phyloP scores from a whole-genome alignment of 768 basidiomycete species.

The Imleria badia region DNA sequence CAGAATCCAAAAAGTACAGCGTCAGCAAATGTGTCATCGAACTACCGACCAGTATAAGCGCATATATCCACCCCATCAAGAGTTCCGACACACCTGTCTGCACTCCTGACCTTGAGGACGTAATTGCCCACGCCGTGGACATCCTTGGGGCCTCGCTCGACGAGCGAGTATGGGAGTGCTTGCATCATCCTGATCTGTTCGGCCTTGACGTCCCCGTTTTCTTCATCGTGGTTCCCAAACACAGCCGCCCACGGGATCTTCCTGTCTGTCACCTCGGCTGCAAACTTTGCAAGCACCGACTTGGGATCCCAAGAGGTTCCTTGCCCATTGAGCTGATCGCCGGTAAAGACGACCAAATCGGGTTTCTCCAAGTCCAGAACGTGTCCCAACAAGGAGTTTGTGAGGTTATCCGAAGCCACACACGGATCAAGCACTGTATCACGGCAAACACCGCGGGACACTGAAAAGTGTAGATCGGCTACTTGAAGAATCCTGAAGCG shows the following conservation, averaged over 20 bases:
- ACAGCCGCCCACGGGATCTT: constrained; percentile 88
- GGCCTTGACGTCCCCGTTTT: constrained; percentile 59
- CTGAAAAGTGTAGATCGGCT: constrained; percentile 92
- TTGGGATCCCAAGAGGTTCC: constrained; percentile 86
- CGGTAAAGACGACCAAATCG: constrained; percentile 87
- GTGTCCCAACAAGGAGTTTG: constrained; percentile 65
- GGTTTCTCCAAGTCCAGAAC: constrained; percentile 82
- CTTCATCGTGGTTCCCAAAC: constrained; percentile 94
- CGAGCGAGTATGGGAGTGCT: constrained; percentile 81
- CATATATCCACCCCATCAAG: not conserved
- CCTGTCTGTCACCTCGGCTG: constrained; percentile 68
- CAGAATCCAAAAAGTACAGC: constrained; percentile 90
- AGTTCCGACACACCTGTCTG: constrained; percentile 67
- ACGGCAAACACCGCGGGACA: constrained; percentile 72
- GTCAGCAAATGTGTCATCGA: constrained; percentile 89
- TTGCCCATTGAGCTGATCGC: constrained; percentile 94
- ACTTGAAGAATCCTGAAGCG: constrained; percentile 89
- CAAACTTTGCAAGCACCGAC: constrained; percentile 88
- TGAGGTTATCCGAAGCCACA: constrained; percentile 72
- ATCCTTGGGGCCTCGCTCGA: constrained; percentile 76
- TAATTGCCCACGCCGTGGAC: constrained; percentile 94
- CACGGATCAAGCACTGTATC: constrained; percentile 61
- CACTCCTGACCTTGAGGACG: constrained; percentile 77
- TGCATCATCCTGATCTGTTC: constrained; percentile 73
- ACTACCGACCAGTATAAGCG: constrained; percentile 37